Evolutionary conservation across 148 eudicot species (phyloP).

Genomic region (Cornus suecica): DNA sequence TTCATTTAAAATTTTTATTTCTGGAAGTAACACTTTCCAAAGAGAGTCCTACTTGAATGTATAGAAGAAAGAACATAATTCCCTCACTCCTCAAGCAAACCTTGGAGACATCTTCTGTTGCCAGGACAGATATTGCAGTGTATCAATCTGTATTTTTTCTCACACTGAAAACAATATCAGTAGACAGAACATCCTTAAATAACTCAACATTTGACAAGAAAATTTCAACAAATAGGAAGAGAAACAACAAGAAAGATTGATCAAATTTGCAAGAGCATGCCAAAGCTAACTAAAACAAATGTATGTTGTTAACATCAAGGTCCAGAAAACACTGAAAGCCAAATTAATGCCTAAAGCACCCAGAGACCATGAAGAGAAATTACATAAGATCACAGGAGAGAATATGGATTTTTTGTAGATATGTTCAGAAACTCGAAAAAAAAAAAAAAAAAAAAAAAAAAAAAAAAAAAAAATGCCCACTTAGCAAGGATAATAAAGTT

Average conservation of each 20-base stretch:
- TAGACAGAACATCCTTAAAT: too few relatives aligned
- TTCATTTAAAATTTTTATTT: too few relatives aligned
- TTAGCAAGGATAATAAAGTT: background rate
- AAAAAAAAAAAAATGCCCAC: background rate
- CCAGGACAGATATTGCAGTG: too few relatives aligned
- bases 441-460: background rate
- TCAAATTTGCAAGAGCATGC: background rate
- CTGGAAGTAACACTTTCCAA: too few relatives aligned
- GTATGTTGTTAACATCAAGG: background rate
- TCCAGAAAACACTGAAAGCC: background rate
- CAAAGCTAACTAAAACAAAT: background rate
- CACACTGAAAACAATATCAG: too few relatives aligned
- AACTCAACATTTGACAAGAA: background rate
- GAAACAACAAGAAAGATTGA: background rate
- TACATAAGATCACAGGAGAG: background rate
- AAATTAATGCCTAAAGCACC: background rate
- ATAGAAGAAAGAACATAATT: too few relatives aligned
- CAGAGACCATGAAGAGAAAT: background rate
- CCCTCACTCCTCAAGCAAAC: too few relatives aligned
- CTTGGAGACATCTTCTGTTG: too few relatives aligned
- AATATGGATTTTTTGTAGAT: background rate
- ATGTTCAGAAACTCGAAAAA: background rate
- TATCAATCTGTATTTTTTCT: too few relatives aligned
- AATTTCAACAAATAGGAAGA: background rate
- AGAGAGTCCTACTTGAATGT: too few relatives aligned